Conservation (phyloP, 495 filamentous ascomycete genomes). For the Pyronema domesticum region DNA sequence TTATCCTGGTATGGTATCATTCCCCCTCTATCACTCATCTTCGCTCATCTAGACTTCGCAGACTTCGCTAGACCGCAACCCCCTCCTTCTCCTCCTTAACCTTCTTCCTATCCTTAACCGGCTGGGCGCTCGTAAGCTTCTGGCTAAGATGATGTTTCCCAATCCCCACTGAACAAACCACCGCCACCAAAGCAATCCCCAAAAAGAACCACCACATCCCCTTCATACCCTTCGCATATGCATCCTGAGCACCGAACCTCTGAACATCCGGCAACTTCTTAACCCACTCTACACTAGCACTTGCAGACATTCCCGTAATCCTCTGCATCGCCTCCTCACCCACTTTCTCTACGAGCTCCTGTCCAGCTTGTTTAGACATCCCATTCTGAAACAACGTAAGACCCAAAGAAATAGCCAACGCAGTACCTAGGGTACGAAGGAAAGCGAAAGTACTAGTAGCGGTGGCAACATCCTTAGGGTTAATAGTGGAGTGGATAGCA, state of each 20-base stretch:
- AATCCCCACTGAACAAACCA: conserved; percentile 27
- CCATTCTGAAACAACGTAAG: conserved; percentile 62
- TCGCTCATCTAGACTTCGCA: too few species aligned
- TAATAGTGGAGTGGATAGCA: conserved; percentile 55
- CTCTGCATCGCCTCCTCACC: conserved; percentile 21
- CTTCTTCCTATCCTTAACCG: conserved; percentile 5
- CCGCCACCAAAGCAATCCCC: conserved; percentile 24
- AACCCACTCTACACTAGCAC: conserved; percentile 30
- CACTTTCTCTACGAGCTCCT: conserved; percentile 18
- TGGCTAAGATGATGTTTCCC: conserved; percentile 20
- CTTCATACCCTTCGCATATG: conserved; percentile 28
- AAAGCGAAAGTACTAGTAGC: conserved; percentile 64
- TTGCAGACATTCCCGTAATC: conserved; percentile 30
- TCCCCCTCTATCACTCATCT: too few species aligned
- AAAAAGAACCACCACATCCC: conserved; percentile 35
- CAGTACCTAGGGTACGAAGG: conserved; percentile 51
- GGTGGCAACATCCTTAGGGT: conserved; percentile 51
- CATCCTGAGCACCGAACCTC: conserved; percentile 20
- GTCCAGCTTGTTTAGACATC: conserved; percentile 23
- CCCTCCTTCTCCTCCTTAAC: too few species aligned
- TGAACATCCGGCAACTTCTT: conserved; percentile 21
- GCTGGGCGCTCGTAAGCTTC: conserved; percentile 16
- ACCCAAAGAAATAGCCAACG: conserved; percentile 59
- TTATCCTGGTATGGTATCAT: too few species aligned
- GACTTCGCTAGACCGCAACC: too few species aligned